These are phyloP conservation scores for Pythium pyrilobum DNA, from an alignment of 352 stramenopile genomes.

Conservation along the genomic window DNA sequence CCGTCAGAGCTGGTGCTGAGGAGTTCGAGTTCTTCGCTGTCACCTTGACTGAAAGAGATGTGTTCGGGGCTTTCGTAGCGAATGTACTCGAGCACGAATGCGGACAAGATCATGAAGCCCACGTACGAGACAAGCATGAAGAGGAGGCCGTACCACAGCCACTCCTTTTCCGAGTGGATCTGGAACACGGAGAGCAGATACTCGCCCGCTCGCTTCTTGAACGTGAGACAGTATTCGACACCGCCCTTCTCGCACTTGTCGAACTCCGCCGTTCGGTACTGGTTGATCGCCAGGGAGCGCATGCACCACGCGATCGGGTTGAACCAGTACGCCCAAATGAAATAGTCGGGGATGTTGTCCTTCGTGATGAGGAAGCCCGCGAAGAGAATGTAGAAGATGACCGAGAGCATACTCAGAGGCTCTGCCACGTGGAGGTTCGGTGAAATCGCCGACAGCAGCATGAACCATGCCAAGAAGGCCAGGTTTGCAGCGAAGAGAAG, in stretches of 20 bases:
- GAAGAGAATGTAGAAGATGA: constrained; percentile 31
- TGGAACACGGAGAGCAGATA: constrained; percentile 22
- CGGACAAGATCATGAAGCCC: constrained; percentile 22
- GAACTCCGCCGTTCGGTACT: constrained; percentile 21
- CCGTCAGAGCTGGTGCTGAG: not conserved
- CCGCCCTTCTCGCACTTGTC: constrained; percentile 17
- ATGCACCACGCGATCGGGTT: constrained; percentile 36
- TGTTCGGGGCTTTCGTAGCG: constrained; percentile 22
- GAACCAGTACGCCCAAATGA: constrained; percentile 43
- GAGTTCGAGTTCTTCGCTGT: not conserved
- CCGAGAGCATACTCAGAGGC: constrained; percentile 17
- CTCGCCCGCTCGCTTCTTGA: constrained; percentile 13
- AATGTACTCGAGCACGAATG: constrained; percentile 24
- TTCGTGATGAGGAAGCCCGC: constrained; percentile 31
- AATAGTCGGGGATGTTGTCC: constrained; percentile 26
- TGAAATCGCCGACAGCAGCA: constrained; percentile 18
- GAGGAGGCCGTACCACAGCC: constrained; percentile 20
- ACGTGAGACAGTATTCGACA: constrained; percentile 21
- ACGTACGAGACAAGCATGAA: constrained; percentile 20
- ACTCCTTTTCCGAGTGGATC: constrained; percentile 13
- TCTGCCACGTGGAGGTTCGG: constrained; percentile 22
- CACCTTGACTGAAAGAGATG: not conserved
- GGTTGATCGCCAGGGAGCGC: constrained; percentile 21
- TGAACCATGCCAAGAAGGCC: constrained; percentile 25
- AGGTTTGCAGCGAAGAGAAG: constrained; percentile 50